Conservation (phyloP, 768 basidiomycete species). For the Psilocybe cyanescens region DNA sequence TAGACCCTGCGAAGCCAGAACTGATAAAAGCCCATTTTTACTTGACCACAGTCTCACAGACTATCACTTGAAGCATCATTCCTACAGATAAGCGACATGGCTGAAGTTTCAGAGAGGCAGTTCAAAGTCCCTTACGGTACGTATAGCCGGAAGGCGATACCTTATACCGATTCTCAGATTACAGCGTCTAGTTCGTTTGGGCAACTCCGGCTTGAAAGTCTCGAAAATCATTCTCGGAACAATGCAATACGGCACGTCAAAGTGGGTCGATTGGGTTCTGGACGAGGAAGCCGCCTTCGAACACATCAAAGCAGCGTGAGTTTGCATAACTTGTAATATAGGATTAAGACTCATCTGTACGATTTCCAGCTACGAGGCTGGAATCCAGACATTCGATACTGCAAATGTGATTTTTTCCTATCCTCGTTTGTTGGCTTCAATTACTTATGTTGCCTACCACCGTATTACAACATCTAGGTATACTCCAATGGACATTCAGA, state of each 20-base stretch:
- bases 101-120: neutral
- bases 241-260: slow-evolving; percentile 57
- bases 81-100: neutral
- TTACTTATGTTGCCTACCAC: neutral
- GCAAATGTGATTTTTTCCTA: slow-evolving; percentile 40
- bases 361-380: slow-evolving; percentile 52
- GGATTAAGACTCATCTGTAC: neutral
- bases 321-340: neutral
- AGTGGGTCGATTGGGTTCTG: slow-evolving; percentile 54
- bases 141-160: neutral
- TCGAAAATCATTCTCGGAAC: slow-evolving; percentile 69
- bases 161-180: neutral
- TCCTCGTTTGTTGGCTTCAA: neutral
- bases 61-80: neutral
- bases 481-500: slow-evolving; percentile 75
- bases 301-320: slow-evolving; percentile 55
- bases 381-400: slow-evolving; percentile 67
- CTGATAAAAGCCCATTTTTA: neutral
- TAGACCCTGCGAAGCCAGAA: neutral
- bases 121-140: slow-evolving; percentile 19
- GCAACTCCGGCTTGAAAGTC: slow-evolving; percentile 62
- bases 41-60: neutral
- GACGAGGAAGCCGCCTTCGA: slow-evolving; percentile 52
- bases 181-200: slow-evolving; percentile 41
- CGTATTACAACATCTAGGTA: slow-evolving; percentile 34